Conservation (phyloP, 2,329 filamentous ascomycete genomes). For the Cladosporium halotolerans region DNA sequence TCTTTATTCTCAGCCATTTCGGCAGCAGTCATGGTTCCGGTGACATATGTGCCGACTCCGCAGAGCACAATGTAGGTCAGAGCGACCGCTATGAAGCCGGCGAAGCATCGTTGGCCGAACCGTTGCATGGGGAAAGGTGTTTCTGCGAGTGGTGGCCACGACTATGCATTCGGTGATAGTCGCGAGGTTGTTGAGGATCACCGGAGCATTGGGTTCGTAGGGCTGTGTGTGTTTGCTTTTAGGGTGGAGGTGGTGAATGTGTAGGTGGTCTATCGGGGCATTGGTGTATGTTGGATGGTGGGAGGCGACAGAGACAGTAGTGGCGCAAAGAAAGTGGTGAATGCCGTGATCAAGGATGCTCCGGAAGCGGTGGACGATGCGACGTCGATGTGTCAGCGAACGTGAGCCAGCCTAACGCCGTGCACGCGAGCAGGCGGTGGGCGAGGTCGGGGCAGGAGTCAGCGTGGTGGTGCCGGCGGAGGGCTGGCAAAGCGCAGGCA, state of each 20-base stretch:
- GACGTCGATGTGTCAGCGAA: too few relatives aligned
- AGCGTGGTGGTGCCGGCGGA: too few relatives aligned
- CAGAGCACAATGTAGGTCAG: slow-evolving; percentile 27
- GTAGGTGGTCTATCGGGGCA: neutral
- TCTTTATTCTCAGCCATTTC: slow-evolving; percentile 24
- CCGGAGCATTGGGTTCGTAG: neutral
- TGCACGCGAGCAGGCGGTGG: too few relatives aligned
- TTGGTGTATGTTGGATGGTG: neutral
- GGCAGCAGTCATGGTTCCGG: slow-evolving; percentile 16
- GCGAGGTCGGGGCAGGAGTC: too few relatives aligned
- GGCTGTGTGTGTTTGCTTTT: neutral
- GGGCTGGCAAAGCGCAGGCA: too few relatives aligned
- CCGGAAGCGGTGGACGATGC: neutral
- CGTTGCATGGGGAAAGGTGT: slow-evolving; percentile 15
- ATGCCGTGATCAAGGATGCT: slow-evolving; percentile 10
- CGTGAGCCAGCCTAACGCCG: too few relatives aligned
- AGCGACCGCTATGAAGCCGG: slow-evolving; percentile 22
- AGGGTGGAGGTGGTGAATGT: neutral
- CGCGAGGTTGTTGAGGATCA: neutral
- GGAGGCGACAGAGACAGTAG: neutral
- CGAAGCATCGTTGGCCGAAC: slow-evolving; percentile 20
- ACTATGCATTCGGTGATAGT: slow-evolving; percentile 6
- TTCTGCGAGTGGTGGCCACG: neutral
- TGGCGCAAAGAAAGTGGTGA: slow-evolving; percentile 7
- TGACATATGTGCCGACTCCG: slow-evolving; percentile 23